Evolutionary conservation across 192 early-diverging fungal species (phyloP), one percentile per base, ranked within the genome.

Genomic region (Dissophora globulifera): DNA sequence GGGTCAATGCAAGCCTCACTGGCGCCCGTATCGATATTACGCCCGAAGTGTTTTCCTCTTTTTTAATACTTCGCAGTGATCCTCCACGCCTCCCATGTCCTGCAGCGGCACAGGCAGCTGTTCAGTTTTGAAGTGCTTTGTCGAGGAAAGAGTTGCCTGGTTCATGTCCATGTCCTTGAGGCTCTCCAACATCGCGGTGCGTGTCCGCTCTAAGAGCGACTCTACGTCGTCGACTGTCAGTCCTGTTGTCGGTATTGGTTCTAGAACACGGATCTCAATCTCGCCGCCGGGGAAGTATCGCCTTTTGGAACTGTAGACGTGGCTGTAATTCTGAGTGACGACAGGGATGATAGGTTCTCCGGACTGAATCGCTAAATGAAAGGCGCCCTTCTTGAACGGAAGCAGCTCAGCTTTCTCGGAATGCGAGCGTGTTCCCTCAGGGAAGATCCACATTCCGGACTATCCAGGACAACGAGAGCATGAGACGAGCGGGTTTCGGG

Each of bases 311-410:
- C 74, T 72, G 51, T 87, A 89, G 32, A 89, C 67, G 30, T 87
- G 53, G 33, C 72, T 69, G 62, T 88, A 86, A 43, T 90, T 90
- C 20, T 89, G 88, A 54, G 92, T 79, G 12, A 96, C 94, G 50
- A 98, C 80, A 13, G 95, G 94, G 27, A 96, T 83, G 59, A 96
- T 88, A 10, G 96, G 96, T 0, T 92, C 88, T 27, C 84, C 83
- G 0, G 90, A 88, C 78, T 93, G 93, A 57, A 93, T 90, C 8
- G 96, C 95, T 69, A 96, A 70, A 43, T 96, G 93, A 80, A 98
- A 98, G 6, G 94, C 96, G 19, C 96, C 96, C 84, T 96, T 98
- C 78, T 98, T 98, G 79, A 98, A 96, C 12, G 93, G 93, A 46
- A 96, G 80, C 51, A 98, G 51, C 40, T 88, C 58, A 32, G 88